Evolutionary conservation across 2,329 filamentous ascomycete genomes (phyloP).

Genomic region (Orbilia javanica): DNA sequence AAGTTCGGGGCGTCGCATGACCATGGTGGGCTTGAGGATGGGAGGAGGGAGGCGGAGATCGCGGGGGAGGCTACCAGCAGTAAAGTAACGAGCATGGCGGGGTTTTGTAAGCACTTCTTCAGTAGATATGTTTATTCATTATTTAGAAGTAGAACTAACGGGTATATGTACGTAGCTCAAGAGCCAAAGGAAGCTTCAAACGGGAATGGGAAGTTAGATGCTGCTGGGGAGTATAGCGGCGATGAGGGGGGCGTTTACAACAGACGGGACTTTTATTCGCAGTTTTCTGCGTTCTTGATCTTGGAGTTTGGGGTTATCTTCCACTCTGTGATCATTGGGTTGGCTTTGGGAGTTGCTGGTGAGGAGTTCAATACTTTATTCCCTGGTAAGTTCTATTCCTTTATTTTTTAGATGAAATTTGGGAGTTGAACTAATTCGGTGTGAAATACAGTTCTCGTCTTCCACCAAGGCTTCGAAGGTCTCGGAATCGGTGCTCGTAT

Average conservation of each 20-base stretch:
- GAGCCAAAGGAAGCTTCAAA: constrained; percentile 18
- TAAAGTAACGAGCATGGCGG: constrained; percentile 50
- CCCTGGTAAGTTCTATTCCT: constrained; percentile 24
- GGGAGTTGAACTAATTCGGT: not conserved
- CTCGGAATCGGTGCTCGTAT: constrained; percentile 80
- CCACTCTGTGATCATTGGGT: constrained; percentile 71
- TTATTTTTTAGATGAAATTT: not conserved
- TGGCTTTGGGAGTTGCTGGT: constrained; percentile 52
- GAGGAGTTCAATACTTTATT: constrained; percentile 54
- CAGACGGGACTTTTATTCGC: constrained; percentile 44
- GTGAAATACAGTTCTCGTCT: constrained; percentile 74
- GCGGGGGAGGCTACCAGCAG: constrained; percentile 46
- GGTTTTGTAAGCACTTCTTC: constrained; percentile 39
- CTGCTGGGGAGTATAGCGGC: constrained; percentile 9
- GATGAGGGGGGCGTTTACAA: constrained; percentile 31
- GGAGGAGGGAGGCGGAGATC: constrained; percentile 31
- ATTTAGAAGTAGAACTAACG: constrained; percentile 13
- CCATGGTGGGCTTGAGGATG: constrained; percentile 12
- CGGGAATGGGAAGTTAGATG: constrained; percentile 8
- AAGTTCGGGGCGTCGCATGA: constrained; percentile 66
- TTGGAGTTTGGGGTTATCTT: constrained; percentile 81
- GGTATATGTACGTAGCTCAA: constrained; percentile 19
- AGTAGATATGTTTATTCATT: not conserved
- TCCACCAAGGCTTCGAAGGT: constrained; percentile 84
- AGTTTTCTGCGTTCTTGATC: constrained; percentile 68